Evolutionary conservation across 495 filamentous ascomycete genomes (phyloP).

Genomic region (Daldinia decipiens): DNA sequence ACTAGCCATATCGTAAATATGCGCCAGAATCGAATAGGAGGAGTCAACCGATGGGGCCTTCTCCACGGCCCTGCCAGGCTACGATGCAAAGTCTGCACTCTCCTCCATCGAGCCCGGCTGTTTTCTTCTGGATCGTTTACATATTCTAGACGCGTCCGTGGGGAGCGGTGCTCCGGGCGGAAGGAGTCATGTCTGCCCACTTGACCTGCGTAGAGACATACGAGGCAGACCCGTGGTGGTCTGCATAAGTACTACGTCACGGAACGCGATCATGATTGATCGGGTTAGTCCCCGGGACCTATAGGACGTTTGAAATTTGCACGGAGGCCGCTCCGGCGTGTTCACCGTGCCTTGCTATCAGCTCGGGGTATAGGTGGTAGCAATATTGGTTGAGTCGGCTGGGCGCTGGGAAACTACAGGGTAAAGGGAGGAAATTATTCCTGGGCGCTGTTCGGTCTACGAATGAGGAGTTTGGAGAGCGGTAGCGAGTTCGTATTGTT

Average conservation of each 20-base stretch:
- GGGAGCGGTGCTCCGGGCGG: not conserved
- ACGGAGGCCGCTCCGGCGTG: not conserved
- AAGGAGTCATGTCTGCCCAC: slow-evolving; percentile 2
- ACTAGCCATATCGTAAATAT: slow-evolving; percentile 11
- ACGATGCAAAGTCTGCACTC: no score
- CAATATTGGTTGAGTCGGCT: not conserved
- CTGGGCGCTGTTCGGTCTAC: not conserved
- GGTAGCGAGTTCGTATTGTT: not conserved
- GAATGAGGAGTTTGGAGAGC: not conserved
- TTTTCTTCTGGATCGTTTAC: not conserved
- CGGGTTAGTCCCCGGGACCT: not conserved
- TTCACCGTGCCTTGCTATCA: not conserved
- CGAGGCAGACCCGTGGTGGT: not conserved
- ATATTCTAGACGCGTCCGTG: slow-evolving; percentile 2
- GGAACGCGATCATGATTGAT: not conserved
- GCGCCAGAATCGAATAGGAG: not conserved
- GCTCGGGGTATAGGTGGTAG: not conserved
- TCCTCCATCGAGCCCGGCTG: not conserved
- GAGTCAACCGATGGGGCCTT: not conserved
- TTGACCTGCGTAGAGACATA: not conserved
- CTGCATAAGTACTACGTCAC: slow-evolving; percentile 2
- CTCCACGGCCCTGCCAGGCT: not conserved
- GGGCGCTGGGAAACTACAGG: not conserved
- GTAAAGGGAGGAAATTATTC: not conserved
- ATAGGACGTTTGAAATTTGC: not conserved